Evolutionary conservation across 495 filamentous ascomycete species (phyloP).

Genomic region (Penicillium pulvis): DNA sequence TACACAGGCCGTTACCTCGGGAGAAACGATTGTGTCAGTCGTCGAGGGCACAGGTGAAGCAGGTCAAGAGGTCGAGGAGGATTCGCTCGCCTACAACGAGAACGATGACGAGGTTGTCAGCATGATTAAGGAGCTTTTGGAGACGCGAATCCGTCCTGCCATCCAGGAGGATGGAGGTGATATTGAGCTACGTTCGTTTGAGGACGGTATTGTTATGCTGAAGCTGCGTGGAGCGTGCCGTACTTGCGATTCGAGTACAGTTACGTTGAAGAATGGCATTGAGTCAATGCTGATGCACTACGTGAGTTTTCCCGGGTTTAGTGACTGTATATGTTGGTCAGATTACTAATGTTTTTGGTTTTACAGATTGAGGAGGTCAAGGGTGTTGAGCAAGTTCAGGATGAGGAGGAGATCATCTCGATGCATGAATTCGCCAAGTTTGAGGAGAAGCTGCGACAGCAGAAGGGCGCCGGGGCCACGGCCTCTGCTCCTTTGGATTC

Average conservation of each 20-base stretch:
- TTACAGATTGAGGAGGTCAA: constrained; percentile 91
- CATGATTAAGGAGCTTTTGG: constrained; percentile 98
- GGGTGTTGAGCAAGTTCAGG: constrained; percentile 86
- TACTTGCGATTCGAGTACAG: constrained; percentile 93
- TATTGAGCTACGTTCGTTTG: constrained; percentile 90
- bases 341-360: constrained; percentile 23
- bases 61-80: constrained; percentile 57
- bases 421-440: constrained; percentile 92
- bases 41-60: constrained; percentile 60
- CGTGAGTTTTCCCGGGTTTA: constrained; percentile 38
- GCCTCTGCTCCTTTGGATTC: constrained; percentile 67
- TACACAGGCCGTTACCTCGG: constrained; percentile 82
- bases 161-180: constrained; percentile 98
- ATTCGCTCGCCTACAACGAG: constrained; percentile 77
- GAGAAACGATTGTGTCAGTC: constrained; percentile 77
- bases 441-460: constrained; percentile 86
- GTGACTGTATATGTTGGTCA: constrained; percentile 28
- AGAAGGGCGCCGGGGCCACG: constrained; percentile 62
- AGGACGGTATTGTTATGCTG: constrained; percentile 79
- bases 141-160: constrained; percentile 89
- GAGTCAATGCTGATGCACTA: constrained; percentile 96
- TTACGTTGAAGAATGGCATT: constrained; percentile 94
- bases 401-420: constrained; percentile 89
- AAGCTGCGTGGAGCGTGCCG: constrained; percentile 92
- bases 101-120: constrained; percentile 90